Evolutionary conservation across 208 protist species (phyloP), one percentile per base, ranked within the genome.

Genomic region (Leishmania mexicana): DNA sequence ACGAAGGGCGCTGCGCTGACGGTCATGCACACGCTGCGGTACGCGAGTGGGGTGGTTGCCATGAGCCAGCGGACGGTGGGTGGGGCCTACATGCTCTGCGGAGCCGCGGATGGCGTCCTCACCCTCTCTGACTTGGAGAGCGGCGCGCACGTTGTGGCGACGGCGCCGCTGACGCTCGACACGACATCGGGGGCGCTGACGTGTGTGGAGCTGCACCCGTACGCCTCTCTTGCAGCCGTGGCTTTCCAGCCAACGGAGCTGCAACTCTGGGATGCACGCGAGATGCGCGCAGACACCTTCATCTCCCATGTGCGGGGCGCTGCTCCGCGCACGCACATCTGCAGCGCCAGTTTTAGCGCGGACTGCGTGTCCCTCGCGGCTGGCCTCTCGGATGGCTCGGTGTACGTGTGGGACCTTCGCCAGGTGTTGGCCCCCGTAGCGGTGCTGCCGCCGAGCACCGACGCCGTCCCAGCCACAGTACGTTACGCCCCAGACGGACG

Each of bases 341-440:
- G 72, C 49, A 84, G 75, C 53, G 42, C 99, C 10, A 79, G 87
- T 64, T 99, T 99, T 87, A 97, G 91, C 64, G 92, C 97, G 40
- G 99, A 99, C 91, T 99, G 98, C 78, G 89, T 97, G 76, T 96
- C 98, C 60, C 79, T 99, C 53, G 97, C 98, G 8, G 92, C 92
- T 21, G 94, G 90, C 31, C 81, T 90, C 21, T 76, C 81, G 31
- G 88, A 96, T 79, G 92, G 95, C 3, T 92, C 78, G 24, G 93
- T 94, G 42, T 90, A 94, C 75, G 54, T 99, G 60, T 99, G 98
- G 98, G 99, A 99, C 90, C 89, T 99, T 58, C 91, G 99, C 58
- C 98, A 99, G 80, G 74, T 99, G n/a, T 85, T 92, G 7, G 76
- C 75, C 47, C 92, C 94, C 0, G 38, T 96, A 19, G 80, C 85